These are phyloP conservation scores for Nicotiana attenuata DNA, from an alignment of 257 asterid species.

Conservation along the genomic window DNA sequence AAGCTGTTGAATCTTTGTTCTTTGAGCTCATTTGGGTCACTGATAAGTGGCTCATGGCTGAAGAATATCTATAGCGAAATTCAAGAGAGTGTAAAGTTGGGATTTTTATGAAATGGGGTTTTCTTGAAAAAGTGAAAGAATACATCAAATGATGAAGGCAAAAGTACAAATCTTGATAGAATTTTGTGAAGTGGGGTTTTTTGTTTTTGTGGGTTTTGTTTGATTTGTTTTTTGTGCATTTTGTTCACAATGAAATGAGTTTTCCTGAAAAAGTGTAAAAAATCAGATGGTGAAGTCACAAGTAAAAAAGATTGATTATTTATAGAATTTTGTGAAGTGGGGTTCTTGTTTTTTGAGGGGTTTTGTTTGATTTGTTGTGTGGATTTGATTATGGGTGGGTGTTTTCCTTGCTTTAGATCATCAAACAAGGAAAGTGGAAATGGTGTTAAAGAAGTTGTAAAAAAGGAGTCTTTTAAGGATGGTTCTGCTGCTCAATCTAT, in stretches of 20 bases:
- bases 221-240: constrained; percentile 30
- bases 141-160: constrained; percentile 21
- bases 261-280: constrained; percentile 26
- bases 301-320: constrained; percentile 11
- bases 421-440: constrained; percentile 47
- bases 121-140: constrained; percentile 24
- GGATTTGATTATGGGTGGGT: constrained; percentile 67
- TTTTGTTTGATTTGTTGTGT: constrained; percentile 32
- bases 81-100: constrained; percentile 26
- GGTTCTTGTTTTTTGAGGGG: constrained; percentile 27
- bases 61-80: constrained; percentile 23
- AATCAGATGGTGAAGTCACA: constrained; percentile 21
- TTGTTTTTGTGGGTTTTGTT: constrained; percentile 32
- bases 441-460: constrained; percentile 51
- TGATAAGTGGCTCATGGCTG: constrained; percentile 33
- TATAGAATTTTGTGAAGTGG: constrained; percentile 30
- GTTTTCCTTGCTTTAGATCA: constrained; percentile 88
- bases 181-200: constrained; percentile 34
- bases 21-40: constrained; percentile 39
- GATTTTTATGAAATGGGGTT: constrained; percentile 53
- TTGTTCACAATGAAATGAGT: constrained; percentile 41
- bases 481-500: constrained; percentile 49
- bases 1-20: constrained; percentile 22
- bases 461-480: constrained; percentile 67
- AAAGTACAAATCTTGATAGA: constrained; percentile 4